Percentiles rank a stretch among this genome's conserved stretches.
Evolutionary conservation across 257 asterid species (phyloP).

Genomic region (Solanum gandarillasii): DNA sequence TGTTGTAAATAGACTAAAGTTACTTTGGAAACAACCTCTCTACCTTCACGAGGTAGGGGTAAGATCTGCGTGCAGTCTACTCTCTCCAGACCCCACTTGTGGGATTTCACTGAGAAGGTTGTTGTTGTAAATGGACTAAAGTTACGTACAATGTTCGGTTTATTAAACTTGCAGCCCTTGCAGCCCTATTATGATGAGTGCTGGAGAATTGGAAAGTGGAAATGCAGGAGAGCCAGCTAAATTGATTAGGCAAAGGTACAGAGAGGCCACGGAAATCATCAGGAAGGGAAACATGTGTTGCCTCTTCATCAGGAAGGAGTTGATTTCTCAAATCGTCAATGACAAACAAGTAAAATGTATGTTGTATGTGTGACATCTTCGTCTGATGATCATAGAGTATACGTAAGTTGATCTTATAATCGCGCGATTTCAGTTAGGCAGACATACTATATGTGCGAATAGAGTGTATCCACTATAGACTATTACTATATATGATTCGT

Average conservation of each 20-base stretch:
- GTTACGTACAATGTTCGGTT: neutral
- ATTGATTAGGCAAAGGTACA: constrained; percentile 35
- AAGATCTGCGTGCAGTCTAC: too few species aligned
- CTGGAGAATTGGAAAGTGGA: constrained; percentile 44
- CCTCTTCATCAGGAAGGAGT: constrained; percentile 20
- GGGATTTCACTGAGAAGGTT: neutral
- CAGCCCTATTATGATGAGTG: constrained; percentile 42
- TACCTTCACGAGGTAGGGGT: neutral
- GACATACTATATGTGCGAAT: neutral
- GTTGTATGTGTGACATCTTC: neutral
- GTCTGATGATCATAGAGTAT: neutral
- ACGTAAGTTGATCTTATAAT: neutral
- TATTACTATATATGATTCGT: too few species aligned
- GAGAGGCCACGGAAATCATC: constrained; percentile 38
- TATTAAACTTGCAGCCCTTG: constrained; percentile 11
- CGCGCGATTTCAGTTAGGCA: neutral
- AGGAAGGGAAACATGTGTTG: constrained; percentile 32
- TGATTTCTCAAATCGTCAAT: too few species aligned
- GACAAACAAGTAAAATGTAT: too few species aligned
- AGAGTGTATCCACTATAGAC: neutral
- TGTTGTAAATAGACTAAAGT: neutral
- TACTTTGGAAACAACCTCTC: neutral
- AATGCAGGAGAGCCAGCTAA: constrained; percentile 42
- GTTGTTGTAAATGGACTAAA: neutral
- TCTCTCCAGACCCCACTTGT: accelerated